Evolutionary conservation across 257 asterid genomes (phyloP).

Genomic region (Solanum phureja): DNA sequence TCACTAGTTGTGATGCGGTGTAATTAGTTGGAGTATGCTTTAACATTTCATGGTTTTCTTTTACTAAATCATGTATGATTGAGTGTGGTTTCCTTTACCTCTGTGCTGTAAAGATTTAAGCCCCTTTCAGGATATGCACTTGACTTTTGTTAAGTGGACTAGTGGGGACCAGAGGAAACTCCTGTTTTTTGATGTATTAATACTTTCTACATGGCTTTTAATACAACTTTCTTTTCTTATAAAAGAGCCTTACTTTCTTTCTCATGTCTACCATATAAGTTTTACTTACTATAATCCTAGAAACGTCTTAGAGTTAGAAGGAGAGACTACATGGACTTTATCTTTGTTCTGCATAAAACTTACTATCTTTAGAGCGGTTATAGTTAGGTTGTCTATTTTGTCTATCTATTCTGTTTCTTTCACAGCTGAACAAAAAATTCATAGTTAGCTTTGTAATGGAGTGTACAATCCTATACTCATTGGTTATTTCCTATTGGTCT

Average conservation of each 20-base stretch:
- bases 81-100: neutral
- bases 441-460: neutral
- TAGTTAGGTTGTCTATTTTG: neutral
- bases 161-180: neutral
- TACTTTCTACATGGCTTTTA: neutral
- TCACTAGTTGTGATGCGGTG: neutral
- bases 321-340: neutral
- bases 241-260: neutral
- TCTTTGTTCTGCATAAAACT: neutral
- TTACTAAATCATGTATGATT: neutral
- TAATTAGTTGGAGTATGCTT: neutral
- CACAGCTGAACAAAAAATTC: neutral
- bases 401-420: neutral
- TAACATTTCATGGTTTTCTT: neutral
- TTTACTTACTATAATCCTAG: neutral
- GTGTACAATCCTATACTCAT: neutral
- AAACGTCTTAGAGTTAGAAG: neutral
- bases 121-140: neutral
- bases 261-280: neutral
- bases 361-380: neutral
- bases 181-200: neutral
- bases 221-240: neutral
- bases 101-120: neutral
- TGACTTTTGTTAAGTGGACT: neutral
- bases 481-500: constrained; percentile 8